Percentiles rank a stretch among this genome's conserved stretches.
These are phyloP conservation scores for Hansfordia pulvinata DNA, from an alignment of 2,329 filamentous ascomycete species.

Conservation along the genomic window DNA sequence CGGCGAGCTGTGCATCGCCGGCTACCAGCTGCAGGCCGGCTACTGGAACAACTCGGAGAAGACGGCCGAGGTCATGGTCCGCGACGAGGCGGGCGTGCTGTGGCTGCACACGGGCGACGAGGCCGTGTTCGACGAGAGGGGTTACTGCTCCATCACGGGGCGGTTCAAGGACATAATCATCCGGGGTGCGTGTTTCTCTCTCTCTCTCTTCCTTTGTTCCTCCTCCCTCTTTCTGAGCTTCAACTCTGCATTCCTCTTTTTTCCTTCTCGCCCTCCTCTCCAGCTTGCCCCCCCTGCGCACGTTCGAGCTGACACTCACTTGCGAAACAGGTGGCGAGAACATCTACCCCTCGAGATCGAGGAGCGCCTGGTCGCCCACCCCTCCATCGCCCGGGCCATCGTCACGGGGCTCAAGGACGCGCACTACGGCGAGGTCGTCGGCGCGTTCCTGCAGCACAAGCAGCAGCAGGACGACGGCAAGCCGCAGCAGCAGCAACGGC, in stretches of 20 bases:
- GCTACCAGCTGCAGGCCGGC: constrained; percentile 59
- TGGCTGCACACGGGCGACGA: constrained; percentile 61
- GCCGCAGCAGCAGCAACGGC: constrained; percentile 12
- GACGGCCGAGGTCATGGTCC: constrained; percentile 47
- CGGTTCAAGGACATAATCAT: constrained; percentile 74
- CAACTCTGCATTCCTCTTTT: constrained; percentile 7
- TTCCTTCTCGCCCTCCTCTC: no score
- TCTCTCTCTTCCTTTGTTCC: no score
- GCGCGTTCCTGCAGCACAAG: constrained; percentile 40
- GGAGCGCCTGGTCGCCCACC: constrained; percentile 54
- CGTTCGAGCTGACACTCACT: constrained; percentile 1
- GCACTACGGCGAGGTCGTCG: constrained; percentile 64
- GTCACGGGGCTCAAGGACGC: constrained; percentile 57
- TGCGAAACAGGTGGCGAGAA: constrained; percentile 48
- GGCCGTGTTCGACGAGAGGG: constrained; percentile 51
- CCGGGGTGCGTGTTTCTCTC: constrained; percentile 30
- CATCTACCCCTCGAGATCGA: constrained; percentile 66
- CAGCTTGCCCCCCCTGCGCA: no score
- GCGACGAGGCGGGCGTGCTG: constrained; percentile 36
- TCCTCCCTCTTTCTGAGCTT: no score
- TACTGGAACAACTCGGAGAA: constrained; percentile 62
- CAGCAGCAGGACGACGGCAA: no score
- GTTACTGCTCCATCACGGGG: constrained; percentile 61
- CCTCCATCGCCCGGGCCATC: constrained; percentile 46
- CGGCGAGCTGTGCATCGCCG: constrained; percentile 66